Base-by-base conservation (phyloP, 257 asterid species). In the Cordia subcordata region DNA sequence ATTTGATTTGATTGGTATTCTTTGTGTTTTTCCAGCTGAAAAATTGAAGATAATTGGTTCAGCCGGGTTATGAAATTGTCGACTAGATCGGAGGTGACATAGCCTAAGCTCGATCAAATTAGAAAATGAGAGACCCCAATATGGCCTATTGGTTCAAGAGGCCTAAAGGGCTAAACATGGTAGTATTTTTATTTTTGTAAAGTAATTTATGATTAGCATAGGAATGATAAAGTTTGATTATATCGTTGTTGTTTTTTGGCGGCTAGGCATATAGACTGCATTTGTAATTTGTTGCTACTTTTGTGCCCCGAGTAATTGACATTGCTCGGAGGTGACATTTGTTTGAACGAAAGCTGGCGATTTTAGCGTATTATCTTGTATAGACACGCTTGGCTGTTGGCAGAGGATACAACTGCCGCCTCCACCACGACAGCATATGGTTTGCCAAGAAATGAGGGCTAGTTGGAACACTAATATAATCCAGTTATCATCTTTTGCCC, bases 341-440 rank as follows among this genome's bases (percentile, higher is more conserved):
- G 55, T 21, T 61, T 55, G 32, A 61, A 59, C 74, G 68, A 66
- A 74, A 83, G 82, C 87, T 87, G 89, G 94, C 87, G 82, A 78
- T 76, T 70, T 78, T 68, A n/a, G 77, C 76, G 74, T 70, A 60
- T 67, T 73, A 40, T 20, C 51, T 61, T 71, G 77, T 62, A 73
- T 60, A 74, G 70, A 68, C 74, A 68, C 74, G 71, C 82, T 82
- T 73, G 77, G 85, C 84, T 65, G 71, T 80, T 71, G 93, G 90
- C 83, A 76, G 83, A 76, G 23, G 67, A 37, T 37, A 45, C 63
- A 77, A 70, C 84, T 70, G 78, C 90, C 84, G 70, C 78, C 82
- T 69, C 81, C 77, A 60, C 77, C 39, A 60, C 68, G 42, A 68
- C 80, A 37, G 70, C 81, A 63, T 63, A 72, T 67, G 81, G 72